Base-by-base conservation (phyloP, 257 asterid species). In the Coffea canephora region DNA sequence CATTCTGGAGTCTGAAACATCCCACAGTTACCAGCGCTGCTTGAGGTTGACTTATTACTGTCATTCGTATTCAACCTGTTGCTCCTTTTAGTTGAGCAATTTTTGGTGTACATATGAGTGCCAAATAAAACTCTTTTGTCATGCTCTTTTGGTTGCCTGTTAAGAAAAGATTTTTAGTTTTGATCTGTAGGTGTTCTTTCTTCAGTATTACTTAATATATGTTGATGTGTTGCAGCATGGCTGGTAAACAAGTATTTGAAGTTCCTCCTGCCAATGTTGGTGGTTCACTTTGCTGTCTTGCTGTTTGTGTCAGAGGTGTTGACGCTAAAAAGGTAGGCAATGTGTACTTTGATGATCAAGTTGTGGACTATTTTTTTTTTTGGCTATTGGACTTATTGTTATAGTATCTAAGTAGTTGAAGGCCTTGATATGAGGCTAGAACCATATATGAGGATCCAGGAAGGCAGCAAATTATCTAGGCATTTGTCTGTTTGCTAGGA, bases 241-340 rank as follows among this genome's bases (percentile, higher is more conserved):
- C 97, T 84, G 97, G 98, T 71, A 96, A 91, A 85, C 98, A 96
- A 90, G 95, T 92, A 71, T 91, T 76, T 84, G 99, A 96, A 82
- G 96, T 96, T 84, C 98, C 99, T 85, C 92, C 92, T 1, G 55
- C 91, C 76, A 96, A 86, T 84, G 91, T 96, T 78, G 98, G 97
- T 70, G 99, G 97, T 74, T 90, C 97, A 34, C 89, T 85, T 62
- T 89, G 82, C 80, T 96, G 99, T 89, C 85, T 96, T 87, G 98
- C 98, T 78, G 90, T 96, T 80, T 88, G 97, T 84, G 86, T 80
- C 78, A 92, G 98, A 88, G 98, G 99, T 86, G 86, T 89, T 91
- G 98, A 96, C 80, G 83, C 89, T 78, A 96, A 90, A 85, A 89
- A 96, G 98, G 99, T 96, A 83, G 82, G 85, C 77, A 83, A 46